Evolutionary conservation across 495 filamentous ascomycete genomes (phyloP), one percentile per base, ranked within the genome.

Genomic region (Astrothelium subdiscretum): DNA sequence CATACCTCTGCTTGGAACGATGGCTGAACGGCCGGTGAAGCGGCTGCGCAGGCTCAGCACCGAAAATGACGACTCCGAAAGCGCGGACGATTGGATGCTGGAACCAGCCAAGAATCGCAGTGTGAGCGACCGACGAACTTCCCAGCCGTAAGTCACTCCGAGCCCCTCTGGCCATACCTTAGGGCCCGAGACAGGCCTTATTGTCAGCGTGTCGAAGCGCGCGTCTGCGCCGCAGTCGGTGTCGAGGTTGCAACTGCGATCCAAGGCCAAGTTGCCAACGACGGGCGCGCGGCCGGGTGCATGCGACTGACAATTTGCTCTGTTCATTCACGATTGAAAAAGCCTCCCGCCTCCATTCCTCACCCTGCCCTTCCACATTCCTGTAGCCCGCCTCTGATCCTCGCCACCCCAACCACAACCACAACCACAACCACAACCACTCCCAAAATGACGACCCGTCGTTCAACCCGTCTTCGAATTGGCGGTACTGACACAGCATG

Each of bases 11-110:
- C 48, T 54, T 29, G 48, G 29, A 8, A 26, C 8, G 15, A 62
- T 35, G 59, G 42, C 63, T 35, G 73, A 72, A 31, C 62, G 77
- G 61, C 71, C 76, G 54, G 73, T 66, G 59, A 78, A 80, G 73
- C 75, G 76, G 63, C 64, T 69, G 57, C 68, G 75, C 57, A 70
- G 74, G 51, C 71, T 77, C 43, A 79, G 76, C 70, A 75, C 73
- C 32, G 77, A 79, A 40, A 72, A 75, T 60, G 76, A 78, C 58
- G 72, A 73, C 44, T 67, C 60, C 54, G 70, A 73, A 35, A 71
- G 70, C 31, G 65, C 67, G 15, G 67, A 71, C 63, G 71, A 77
- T 63, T 75, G 71, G 75, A 64, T 61, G 44, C 40, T 52, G 13
- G 57, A 29, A 38, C 48, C 42, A 61, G 59, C 60, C 43, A 44